Percentiles rank a stretch among this genome's conserved stretches.
phyloP scores from a whole-genome alignment of 805 yeast genomes.

The Maudiozyma barnettii region DNA sequence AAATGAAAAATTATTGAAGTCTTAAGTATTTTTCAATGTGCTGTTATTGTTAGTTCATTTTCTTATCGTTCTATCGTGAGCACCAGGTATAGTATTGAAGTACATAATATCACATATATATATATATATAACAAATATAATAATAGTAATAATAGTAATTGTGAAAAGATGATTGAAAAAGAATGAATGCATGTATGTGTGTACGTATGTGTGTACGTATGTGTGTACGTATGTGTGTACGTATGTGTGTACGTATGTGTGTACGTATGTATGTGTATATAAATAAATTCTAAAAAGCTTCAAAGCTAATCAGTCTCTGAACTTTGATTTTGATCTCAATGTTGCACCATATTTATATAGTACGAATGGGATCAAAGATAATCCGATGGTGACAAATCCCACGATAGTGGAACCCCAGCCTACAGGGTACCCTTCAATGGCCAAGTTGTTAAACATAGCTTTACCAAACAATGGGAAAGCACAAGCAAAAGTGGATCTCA shows the following conservation, averaged over 20 bases:
- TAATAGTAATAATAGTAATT: neutral
- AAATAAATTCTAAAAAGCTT: neutral
- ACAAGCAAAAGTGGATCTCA: conserved; percentile 43
- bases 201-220: neutral
- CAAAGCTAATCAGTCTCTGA: neutral
- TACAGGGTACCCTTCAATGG: conserved; percentile 41
- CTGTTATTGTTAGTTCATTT: neutral
- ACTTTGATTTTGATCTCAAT: conserved; percentile 23
- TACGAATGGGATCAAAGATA: conserved; percentile 40
- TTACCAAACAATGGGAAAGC: conserved; percentile 56
- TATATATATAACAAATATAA: neutral
- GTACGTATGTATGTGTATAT: neutral
- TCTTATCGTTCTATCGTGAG: too few relatives aligned
- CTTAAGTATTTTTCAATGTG: neutral
- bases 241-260: neutral
- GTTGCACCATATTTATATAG: conserved; percentile 37
- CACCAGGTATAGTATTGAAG: too few relatives aligned
- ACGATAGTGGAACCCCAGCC: conserved; percentile 48
- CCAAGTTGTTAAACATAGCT: conserved; percentile 45
- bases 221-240: neutral
- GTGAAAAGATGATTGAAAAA: neutral
- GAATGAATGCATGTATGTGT: too few relatives aligned
- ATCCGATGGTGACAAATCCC: conserved; percentile 35
- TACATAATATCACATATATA: neutral
- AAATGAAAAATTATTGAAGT: neutral